Base-by-base conservation (phyloP, 164 flowering plant species). In the Dillenia suffruticosa region DNA sequence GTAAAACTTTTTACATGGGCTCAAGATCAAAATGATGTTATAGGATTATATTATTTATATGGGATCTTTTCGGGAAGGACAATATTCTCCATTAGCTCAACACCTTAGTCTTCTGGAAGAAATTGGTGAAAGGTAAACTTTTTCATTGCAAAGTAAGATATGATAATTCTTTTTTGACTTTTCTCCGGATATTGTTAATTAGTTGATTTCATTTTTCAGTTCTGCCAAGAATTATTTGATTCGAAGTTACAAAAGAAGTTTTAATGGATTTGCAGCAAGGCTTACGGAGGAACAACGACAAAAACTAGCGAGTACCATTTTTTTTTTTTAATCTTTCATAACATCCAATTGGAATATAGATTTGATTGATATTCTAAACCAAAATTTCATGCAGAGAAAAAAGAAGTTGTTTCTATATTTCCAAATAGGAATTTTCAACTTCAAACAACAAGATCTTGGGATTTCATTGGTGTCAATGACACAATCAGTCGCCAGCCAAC, bases 231-330 rank as follows among this genome's bases (percentile, higher is more conserved):
- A 69, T 14, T 19, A 44, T 7, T 6, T 72, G 8, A 32, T 68
- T 9, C 59, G 68, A 63, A 76, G 73, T 44, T 79, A 73, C 51
- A 16, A n/a, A 15, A 70, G 70, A 49, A 79, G 82, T 57, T 79
- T 79, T 66, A 76, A 76, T 61, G 83, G 80, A 19, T 79, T 79
- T 59, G 72, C 70, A 12, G 82, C 80, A 14, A 76, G 45, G 51
- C 70, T 79, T 5, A 72, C 76, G 5, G 53, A 54, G 2, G 6
- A 54, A 48, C 77, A 80, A 63, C 45, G 10, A 15, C 16, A 69
- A 48, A 69, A 48, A 44, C 64, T 77, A 11, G 44, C 67, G 0
- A 54, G 83, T 79, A 24, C 66, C 65, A 44, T 57, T 51, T 15
- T 1, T 19, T n/a, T n/a, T n/a, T n/a, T n/a, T 59, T 12, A 46